Evolutionary conservation across 192 early-diverging fungal species (phyloP), one percentile per base, ranked within the genome.

Genomic region (Coemansia sp.): DNA sequence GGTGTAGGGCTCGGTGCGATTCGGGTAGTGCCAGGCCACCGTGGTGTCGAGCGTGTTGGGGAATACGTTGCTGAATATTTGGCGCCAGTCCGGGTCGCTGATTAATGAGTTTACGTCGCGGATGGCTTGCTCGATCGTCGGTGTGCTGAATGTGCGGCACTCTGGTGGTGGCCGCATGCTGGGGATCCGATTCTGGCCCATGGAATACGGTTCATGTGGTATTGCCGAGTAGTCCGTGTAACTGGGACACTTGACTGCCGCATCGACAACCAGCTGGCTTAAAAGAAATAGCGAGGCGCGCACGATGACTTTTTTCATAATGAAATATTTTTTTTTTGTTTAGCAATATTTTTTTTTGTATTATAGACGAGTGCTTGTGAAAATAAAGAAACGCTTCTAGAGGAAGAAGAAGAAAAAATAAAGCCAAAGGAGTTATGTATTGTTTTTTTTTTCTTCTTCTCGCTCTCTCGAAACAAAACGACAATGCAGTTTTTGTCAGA

Each of bases 11-110:
- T 41, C 53, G n/a, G 71, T 51, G 6, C 59, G 20, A 36, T 71
- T 68, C 12, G 59, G 15, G 35, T 77, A 45, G 60, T 83, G 77
- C 86, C 83, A 89, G 5, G 85, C 84, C 2, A 92, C 78, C 0
- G 90, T 90, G 1, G 90, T 92, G 76, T 92, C 90, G 29, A 86
- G 63, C 1, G 91, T 91, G 73, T 92, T 92, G 25, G 90, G 84
- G 38, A 87, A 86, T 54, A 84, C 87, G 57, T 89, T 90, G 65
- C 70, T 58, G 43, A 92, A 87, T 22, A 92, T 65, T 29, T 68
- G 74, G 11, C 61, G 66, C 59, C 87, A 75, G 68, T 88, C 88
- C 9, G 71, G 76, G 64, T 89, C 86, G 19, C 37, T 58, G 40
- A 89, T 86, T 0, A 45, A 22, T 10, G 60, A 47, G 14, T 74